Conservation (phyloP, 495 filamentous ascomycete species). For the Podospora pseudopauciseta region DNA sequence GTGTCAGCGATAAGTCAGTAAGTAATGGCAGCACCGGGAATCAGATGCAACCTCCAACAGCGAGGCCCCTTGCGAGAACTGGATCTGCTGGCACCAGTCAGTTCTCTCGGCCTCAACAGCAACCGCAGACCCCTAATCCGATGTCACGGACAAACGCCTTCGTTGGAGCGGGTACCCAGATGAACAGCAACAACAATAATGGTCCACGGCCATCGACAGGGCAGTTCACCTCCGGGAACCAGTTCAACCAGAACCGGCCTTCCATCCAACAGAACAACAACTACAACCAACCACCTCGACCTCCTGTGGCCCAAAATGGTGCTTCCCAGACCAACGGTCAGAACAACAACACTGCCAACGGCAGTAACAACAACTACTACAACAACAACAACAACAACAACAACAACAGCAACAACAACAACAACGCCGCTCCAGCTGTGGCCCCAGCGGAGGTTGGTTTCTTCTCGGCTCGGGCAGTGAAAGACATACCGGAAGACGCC, state of each 20-base stretch:
- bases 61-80: conserved; percentile 27
- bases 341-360: conserved; percentile 26
- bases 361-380: not conserved
- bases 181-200: conserved; percentile 20
- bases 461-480: conserved; percentile 70
- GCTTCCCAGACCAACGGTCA: conserved; percentile 29
- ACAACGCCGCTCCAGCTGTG: conserved; percentile 11
- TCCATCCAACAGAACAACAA: conserved; percentile 25
- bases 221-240: conserved; percentile 20
- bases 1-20: conserved; percentile 1
- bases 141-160: not conserved
- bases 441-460: conserved; percentile 45
- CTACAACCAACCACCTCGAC: conserved; percentile 26
- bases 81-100: conserved; percentile 25
- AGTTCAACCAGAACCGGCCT: conserved; percentile 31
- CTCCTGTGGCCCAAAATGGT: conserved; percentile 22
- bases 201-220: not conserved
- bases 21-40: conserved; percentile 16
- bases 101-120: conserved; percentile 32
- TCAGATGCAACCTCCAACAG: conserved; percentile 38
- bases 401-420: conserved; percentile 10
- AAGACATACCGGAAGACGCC: conserved; percentile 34
- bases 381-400: conserved; percentile 10
- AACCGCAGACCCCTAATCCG: conserved; percentile 31
- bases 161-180: conserved; percentile 26